A percentile compares a stretch with the other conserved stretches of the same genome.
Evolutionary conservation across 2,329 filamentous ascomycete species (phyloP).

Genomic region (Colletotrichum coccodes): DNA sequence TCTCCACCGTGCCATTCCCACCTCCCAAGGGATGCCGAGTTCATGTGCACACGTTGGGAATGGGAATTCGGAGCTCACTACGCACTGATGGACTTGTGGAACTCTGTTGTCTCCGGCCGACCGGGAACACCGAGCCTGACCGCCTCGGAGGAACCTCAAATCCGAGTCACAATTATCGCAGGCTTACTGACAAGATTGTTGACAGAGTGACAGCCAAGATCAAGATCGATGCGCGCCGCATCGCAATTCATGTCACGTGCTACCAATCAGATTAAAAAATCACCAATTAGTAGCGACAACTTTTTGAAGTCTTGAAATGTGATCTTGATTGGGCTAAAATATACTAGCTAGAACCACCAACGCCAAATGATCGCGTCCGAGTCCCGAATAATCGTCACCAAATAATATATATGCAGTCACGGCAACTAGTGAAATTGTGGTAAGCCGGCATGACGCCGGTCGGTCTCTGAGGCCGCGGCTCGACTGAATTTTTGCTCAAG

Average conservation of each 20-base stretch:
- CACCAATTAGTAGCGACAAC: too few species aligned
- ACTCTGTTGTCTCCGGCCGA: constrained; percentile 8
- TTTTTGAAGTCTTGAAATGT: neutral
- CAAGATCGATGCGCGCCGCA: neutral
- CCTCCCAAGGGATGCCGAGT: neutral
- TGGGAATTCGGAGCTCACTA: neutral
- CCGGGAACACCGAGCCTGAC: constrained; percentile 25
- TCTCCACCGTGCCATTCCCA: constrained; percentile 25
- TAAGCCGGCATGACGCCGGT: constrained; percentile 76
- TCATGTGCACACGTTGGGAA: constrained; percentile 1
- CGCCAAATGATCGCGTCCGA: neutral
- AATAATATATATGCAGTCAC: constrained; percentile 41
- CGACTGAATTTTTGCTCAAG: constrained; percentile 62
- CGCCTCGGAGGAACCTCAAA: constrained; percentile 24
- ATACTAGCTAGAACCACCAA: constrained; percentile 18
- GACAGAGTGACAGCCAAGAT: neutral
- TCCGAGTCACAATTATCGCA: constrained; percentile 2
- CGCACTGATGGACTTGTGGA: constrained; percentile 6
- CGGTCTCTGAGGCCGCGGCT: constrained; percentile 79
- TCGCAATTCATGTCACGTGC: neutral
- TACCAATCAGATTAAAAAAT: neutral
- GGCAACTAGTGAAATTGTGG: constrained; percentile 43
- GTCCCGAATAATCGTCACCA: neutral
- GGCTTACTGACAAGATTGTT: neutral
- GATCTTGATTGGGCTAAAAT: constrained; percentile 19